Conservation (phyloP, 2,329 filamentous ascomycete genomes). For the Calonectria hawksworthii region DNA sequence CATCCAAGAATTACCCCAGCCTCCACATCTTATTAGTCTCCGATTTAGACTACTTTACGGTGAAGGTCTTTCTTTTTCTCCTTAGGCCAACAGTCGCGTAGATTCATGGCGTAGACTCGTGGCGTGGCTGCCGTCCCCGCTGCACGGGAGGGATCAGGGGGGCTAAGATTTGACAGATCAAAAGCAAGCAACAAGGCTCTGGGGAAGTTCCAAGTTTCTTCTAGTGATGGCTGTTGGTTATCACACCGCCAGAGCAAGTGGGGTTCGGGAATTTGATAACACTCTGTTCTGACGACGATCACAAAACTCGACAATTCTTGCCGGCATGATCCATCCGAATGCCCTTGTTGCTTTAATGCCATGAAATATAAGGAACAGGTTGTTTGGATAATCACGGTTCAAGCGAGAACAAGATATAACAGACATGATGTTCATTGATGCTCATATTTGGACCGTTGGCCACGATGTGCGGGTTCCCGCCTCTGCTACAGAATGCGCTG, state of each 20-base stretch:
- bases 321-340: background rate
- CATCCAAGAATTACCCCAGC: background rate
- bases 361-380: background rate
- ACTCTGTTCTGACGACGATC: background rate
- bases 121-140: background rate
- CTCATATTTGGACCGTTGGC: background rate
- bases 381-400: background rate
- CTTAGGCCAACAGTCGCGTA: background rate
- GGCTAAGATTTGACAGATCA: background rate
- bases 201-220: background rate
- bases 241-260: background rate
- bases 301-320: background rate
- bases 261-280: background rate
- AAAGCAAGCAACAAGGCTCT: background rate
- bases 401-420: background rate
- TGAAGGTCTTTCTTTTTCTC: background rate
- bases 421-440: background rate
- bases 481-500: background rate
- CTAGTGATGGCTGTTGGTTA: background rate
- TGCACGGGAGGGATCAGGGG: background rate
- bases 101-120: background rate
- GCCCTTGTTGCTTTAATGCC: background rate
- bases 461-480: background rate
- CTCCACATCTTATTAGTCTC: background rate
- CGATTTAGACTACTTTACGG: background rate